phyloP scores from a whole-genome alignment of 257 asterid species.

The Nicotiana obtusifolia region DNA sequence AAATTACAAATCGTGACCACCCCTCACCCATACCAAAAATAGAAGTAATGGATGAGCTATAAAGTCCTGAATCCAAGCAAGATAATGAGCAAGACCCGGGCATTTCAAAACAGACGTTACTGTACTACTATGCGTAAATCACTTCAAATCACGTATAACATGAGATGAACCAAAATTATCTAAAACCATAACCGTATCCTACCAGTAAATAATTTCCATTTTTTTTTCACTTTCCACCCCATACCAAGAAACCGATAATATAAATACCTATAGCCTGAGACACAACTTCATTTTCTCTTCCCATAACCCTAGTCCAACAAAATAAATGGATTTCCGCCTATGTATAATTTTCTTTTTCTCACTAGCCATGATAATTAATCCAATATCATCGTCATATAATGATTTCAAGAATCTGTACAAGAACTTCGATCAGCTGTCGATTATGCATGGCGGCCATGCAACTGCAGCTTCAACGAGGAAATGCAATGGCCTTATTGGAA shows the following conservation, averaged over 20 bases:
- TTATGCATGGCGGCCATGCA: background rate
- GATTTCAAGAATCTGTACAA: background rate
- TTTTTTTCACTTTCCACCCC: background rate
- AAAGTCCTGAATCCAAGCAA: background rate
- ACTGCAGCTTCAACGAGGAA: background rate
- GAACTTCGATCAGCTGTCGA: background rate
- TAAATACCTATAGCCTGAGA: background rate
- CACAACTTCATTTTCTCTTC: too few relatives aligned
- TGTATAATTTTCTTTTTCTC: background rate
- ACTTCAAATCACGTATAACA: background rate
- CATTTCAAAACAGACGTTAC: slow-evolving; percentile 1
- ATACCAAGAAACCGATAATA: background rate
- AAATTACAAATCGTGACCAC: too few relatives aligned
- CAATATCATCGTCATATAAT: background rate
- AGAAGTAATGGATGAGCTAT: background rate
- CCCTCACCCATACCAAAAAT: background rate
- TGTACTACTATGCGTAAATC: background rate
- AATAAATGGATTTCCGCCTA: background rate
- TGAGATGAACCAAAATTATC: background rate
- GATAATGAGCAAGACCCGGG: slow-evolving; percentile 8
- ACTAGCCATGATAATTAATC: background rate
- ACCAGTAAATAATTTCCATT: background rate
- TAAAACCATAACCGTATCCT: background rate
- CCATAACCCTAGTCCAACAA: too few relatives aligned
- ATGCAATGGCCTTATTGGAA: background rate